A percentile compares a stretch with the other conserved stretches of the same genome.
Evolutionary conservation across 345 rosid genomes (phyloP).

Genomic region (Eutrema japonicum): DNA sequence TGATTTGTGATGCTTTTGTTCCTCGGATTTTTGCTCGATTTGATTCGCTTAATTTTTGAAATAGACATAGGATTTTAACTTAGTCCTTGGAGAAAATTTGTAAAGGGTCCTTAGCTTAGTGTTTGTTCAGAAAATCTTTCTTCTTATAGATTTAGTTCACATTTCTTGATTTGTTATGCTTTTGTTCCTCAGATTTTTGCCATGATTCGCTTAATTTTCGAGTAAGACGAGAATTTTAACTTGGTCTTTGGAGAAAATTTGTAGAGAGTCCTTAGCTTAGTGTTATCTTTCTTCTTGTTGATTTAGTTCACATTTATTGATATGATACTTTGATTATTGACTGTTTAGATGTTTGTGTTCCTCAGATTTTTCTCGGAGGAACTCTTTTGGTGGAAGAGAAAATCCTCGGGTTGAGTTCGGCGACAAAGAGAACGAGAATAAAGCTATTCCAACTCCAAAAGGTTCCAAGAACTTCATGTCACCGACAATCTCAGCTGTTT

Average conservation of each 20-base stretch:
- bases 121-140: not conserved
- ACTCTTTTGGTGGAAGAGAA: slow-evolving; percentile 51
- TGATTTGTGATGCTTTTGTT: too few species aligned
- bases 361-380: slow-evolving; percentile 52
- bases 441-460: slow-evolving; percentile 51
- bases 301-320: not conserved
- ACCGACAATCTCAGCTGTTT: slow-evolving; percentile 86
- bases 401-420: slow-evolving; percentile 46
- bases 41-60: not conserved
- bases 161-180: too few species aligned
- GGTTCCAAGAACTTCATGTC: slow-evolving; percentile 80
- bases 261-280: not conserved
- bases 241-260: not conserved
- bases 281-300: not conserved
- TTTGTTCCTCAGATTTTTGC: too few species aligned
- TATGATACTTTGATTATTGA: not conserved
- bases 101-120: not conserved
- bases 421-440: slow-evolving; percentile 66
- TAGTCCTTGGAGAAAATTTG: not conserved
- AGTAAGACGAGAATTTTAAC: not conserved
- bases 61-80: not conserved
- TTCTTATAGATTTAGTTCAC: not conserved
- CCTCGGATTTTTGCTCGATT: too few species aligned
- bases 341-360: slow-evolving; percentile 13
- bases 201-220: not conserved